Percentiles rank a stretch among this genome's conserved stretches.
Conservation (phyloP, 2,329 filamentous ascomycete species). For the Cryphonectria radicalis region DNA sequence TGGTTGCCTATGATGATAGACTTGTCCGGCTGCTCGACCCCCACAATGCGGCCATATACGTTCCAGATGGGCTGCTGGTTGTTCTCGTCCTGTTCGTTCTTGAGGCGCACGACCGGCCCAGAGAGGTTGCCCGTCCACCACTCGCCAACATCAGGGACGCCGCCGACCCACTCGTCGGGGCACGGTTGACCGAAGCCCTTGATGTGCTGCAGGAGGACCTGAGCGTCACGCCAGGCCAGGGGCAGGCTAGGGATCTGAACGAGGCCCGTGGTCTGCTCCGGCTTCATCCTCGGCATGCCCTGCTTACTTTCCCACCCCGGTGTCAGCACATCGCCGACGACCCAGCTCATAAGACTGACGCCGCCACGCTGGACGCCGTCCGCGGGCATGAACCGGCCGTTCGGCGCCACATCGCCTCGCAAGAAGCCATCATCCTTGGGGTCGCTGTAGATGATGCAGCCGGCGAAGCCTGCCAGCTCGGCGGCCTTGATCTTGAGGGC, state of each 20-base stretch:
- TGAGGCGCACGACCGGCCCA: constrained; percentile 78
- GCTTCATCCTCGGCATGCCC: constrained; percentile 65
- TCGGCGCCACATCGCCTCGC: constrained; percentile 72
- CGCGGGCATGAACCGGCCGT: constrained; percentile 78
- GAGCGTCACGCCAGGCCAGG: constrained; percentile 86
- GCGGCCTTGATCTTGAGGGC: constrained; percentile 89
- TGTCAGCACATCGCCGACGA: constrained; percentile 89
- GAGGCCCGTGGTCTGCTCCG: constrained; percentile 73
- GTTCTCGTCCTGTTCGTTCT: constrained; percentile 85
- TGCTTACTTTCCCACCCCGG: constrained; percentile 80
- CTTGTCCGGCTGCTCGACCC: constrained; percentile 82
- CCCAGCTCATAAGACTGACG: constrained; percentile 80
- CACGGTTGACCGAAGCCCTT: constrained; percentile 74
- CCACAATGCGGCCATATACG: constrained; percentile 80
- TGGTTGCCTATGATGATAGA: constrained; percentile 91
- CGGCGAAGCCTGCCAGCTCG: constrained; percentile 81
- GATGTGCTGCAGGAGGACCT: constrained; percentile 75
- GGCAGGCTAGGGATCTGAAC: constrained; percentile 88
- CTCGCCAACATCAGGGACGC: constrained; percentile 72
- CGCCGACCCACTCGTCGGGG: constrained; percentile 74
- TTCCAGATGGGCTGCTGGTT: constrained; percentile 89
- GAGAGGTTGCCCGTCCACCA: constrained; percentile 84
- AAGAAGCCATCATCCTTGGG: constrained; percentile 82
- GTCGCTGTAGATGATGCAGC: constrained; percentile 92
- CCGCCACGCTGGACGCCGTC: constrained; percentile 83